Base-by-base conservation (phyloP, 2,329 filamentous ascomycete species). In the Clonostachys chloroleuca region DNA sequence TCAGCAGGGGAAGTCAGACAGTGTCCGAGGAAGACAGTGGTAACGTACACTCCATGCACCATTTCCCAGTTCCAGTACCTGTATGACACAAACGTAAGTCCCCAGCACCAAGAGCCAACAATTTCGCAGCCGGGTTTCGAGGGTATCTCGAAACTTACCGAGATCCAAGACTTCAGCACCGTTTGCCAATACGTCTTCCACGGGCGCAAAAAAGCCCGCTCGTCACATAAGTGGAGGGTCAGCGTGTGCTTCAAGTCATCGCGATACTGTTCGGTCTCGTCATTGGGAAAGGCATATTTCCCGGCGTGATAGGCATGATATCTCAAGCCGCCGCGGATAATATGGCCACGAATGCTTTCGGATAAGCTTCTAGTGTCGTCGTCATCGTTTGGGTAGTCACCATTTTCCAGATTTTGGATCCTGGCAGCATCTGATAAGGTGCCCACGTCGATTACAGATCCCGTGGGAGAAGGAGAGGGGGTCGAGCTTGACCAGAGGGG, bases 1-100 rank as follows among this genome's bases (percentile, higher is more conserved):
- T 30, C 9, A 30, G 9, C 1, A 10, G 24, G 24, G 9, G 24
- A 30, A 30, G 24, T 30, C 24, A 10, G 9, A 30, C 24, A 30
- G 5, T 8, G 9, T 30, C 24, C 24, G 24, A 30, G 24, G 24
- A 30, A 30, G 24, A 30, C 24, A 30, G 24, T 30, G 36, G 43
- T 17, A 42, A 67, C 74, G 65, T 59, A 77, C 74, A 57, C 51
- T 77, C 70, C 42, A 76, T 66, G 41, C 68, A 70, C 75, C 75
- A 78, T 49, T 69, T 70, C 3, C 75, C 75, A 10, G 74, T 77
- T 12, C 75, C 75, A 6, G 74, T 77, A 17, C 73, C 72, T 75
- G 46, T 41, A 48, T 12, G 44, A 44, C 37, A 44, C 12, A 17
- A n/a, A 42, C 43, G 42, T 54, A 47, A 51, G 44, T 16, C 6